These are phyloP conservation scores for Pseudoscleropodium purum DNA, from an alignment of 225 moss, liverwort and hornwort species.

Conservation along the genomic window DNA sequence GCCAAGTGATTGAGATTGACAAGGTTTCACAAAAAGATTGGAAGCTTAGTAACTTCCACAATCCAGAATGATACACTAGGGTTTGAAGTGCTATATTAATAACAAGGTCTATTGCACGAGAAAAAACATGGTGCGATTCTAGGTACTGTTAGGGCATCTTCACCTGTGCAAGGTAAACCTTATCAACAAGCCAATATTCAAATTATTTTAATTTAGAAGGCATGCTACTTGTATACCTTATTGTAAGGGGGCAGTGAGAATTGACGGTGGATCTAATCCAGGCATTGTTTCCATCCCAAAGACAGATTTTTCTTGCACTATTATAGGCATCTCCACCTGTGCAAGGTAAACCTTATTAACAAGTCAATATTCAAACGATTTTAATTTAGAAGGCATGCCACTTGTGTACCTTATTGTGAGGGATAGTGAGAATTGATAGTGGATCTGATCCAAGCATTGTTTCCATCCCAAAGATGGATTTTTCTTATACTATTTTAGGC, in stretches of 20 bases:
- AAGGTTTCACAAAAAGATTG: not conserved
- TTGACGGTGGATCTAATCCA: not conserved
- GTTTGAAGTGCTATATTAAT: not conserved
- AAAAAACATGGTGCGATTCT: not conserved
- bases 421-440: not conserved
- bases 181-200: not conserved
- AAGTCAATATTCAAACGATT: not conserved
- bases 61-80: not conserved
- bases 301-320: not conserved
- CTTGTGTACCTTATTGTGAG: not conserved
- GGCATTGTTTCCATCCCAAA: too few species aligned
- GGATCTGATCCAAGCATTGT: not conserved
- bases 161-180: not conserved
- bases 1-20: not conserved
- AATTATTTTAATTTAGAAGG: not conserved
- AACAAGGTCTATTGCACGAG: not conserved
- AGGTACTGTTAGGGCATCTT: not conserved
- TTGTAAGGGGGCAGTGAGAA: not conserved
- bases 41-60: not conserved
- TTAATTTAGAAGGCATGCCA: not conserved
- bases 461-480: not conserved
- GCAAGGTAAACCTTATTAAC: not conserved
- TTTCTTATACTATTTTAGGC: not conserved
- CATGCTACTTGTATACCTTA: not conserved
- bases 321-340: not conserved